Evolutionary conservation across 345 rosid genomes (phyloP).

Genomic region (Salix caprea): DNA sequence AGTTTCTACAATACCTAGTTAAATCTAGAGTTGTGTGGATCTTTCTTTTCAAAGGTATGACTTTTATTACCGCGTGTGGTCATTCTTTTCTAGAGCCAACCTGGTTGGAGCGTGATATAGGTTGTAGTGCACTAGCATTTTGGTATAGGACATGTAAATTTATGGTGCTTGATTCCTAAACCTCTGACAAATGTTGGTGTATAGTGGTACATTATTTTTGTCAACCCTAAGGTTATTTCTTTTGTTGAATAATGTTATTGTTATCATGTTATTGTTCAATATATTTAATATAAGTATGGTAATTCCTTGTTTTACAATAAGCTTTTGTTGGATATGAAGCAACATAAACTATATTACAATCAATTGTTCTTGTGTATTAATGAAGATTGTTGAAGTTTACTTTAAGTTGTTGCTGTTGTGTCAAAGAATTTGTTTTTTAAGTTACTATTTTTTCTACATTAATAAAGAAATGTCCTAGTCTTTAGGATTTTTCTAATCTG

Average conservation of each 20-base stretch:
- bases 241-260: background rate
- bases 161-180: background rate
- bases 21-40: conserved; percentile 67
- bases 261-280: background rate
- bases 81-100: conserved; percentile 1
- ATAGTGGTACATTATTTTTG: background rate
- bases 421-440: too few relatives aligned
- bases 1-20: too few relatives aligned
- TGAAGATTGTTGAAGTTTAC: background rate
- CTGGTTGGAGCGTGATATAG: conserved; percentile 14
- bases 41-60: conserved; percentile 88
- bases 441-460: too few relatives aligned
- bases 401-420: too few relatives aligned
- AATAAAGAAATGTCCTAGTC: too few relatives aligned
- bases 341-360: background rate
- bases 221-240: background rate
- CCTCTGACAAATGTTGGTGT: background rate
- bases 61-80: background rate
- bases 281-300: background rate
- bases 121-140: conserved; percentile 8
- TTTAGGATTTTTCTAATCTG: too few relatives aligned
- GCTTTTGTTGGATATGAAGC: background rate
- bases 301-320: background rate
- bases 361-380: conserved; percentile 1
- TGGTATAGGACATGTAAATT: background rate